phyloP scores from a whole-genome alignment of 148 eudicot species.

The Vaccinium vitisidaea region DNA sequence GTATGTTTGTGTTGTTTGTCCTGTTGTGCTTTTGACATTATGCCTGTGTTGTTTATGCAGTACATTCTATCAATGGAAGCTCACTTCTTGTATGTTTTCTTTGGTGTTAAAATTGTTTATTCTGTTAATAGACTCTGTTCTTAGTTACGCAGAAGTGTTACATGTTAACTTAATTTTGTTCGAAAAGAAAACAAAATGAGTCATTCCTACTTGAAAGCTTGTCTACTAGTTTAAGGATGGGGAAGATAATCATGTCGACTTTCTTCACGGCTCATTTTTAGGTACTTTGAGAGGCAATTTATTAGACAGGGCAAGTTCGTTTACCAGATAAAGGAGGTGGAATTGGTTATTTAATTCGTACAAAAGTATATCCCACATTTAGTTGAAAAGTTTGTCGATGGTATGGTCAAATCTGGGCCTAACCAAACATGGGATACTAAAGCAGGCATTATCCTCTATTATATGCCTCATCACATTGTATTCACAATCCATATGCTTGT shows the following conservation, averaged over 20 bases:
- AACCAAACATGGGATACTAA: background rate
- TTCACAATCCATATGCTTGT: background rate
- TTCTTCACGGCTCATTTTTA: background rate
- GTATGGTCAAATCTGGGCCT: background rate
- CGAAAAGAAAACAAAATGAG: background rate
- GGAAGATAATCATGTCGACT: background rate
- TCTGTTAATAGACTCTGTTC: background rate
- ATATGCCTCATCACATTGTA: background rate
- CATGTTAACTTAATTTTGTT: background rate
- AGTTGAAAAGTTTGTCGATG: background rate
- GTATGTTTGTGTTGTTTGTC: background rate
- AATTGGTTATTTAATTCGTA: background rate
- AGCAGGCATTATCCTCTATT: too few relatives aligned
- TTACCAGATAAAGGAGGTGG: background rate
- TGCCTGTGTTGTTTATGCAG: background rate
- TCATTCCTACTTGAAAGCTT: background rate
- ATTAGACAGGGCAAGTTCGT: background rate
- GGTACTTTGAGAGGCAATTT: background rate
- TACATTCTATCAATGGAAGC: background rate
- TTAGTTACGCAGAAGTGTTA: background rate
- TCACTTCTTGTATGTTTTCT: conserved; percentile 5
- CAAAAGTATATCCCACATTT: background rate
- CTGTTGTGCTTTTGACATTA: background rate
- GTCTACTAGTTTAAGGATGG: background rate
- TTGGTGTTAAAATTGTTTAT: background rate